Conservation (phyloP, 768 basidiomycete species). For the Tylopilus sp. region DNA sequence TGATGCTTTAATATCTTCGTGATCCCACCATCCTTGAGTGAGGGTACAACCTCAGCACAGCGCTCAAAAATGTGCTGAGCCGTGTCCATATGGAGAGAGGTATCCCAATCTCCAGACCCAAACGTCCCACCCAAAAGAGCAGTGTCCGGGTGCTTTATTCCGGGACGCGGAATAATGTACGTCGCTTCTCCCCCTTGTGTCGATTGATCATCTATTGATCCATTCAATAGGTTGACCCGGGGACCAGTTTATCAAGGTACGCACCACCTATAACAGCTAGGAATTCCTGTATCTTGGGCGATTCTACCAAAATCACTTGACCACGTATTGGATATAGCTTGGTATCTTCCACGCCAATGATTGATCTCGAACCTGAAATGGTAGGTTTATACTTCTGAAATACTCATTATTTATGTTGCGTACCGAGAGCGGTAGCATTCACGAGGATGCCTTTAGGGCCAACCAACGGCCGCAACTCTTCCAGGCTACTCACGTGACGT, state of each 20-base stretch:
- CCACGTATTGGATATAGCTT: conserved; percentile 75
- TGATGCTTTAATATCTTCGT: conserved; percentile 50
- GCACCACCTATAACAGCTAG: conserved; percentile 25
- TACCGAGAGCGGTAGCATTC: conserved; percentile 57
- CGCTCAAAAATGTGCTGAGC: conserved; percentile 46
- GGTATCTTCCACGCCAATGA: conserved; percentile 81
- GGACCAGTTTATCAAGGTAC: not conserved
- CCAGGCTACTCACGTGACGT: conserved; percentile 40
- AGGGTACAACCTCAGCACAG: conserved; percentile 39
- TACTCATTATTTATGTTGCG: conserved; percentile 7
- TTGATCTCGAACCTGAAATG: conserved; percentile 54
- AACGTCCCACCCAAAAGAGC: conserved; percentile 59
- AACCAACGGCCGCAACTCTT: conserved; percentile 42
- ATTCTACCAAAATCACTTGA: conserved; percentile 75
- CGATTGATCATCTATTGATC: conserved; percentile 10
- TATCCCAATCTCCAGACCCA: conserved; percentile 47
- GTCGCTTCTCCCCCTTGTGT: conserved; percentile 29
- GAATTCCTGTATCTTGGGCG: conserved; percentile 53
- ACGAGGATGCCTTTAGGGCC: conserved; percentile 42
- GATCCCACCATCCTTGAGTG: conserved; percentile 28
- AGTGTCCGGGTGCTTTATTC: conserved; percentile 37
- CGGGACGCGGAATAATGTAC: conserved; percentile 65
- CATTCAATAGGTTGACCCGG: not conserved
- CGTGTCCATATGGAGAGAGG: conserved; percentile 40
- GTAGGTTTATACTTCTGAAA: not conserved